Base-by-base conservation (phyloP, 1,139 yeast species). In the Hansenula anomala region DNA sequence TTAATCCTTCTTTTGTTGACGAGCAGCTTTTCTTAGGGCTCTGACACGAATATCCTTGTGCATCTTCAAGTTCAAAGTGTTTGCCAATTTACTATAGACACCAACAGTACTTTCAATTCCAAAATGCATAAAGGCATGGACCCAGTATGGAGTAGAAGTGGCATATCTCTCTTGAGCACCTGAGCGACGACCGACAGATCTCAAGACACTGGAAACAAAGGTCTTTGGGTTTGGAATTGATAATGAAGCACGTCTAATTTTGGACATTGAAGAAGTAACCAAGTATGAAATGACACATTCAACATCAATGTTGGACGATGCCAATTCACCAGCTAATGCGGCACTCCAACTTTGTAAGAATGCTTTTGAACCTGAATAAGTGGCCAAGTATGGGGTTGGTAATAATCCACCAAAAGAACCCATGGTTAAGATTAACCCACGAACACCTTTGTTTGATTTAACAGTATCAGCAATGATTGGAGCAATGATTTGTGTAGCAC, bases 241-340 rank as follows among this genome's bases (percentile, higher is more conserved):
- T 30, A 71, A 60, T 22, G 95, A 82, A 12, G 95, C 58, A 53
- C 83, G 79, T 62, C 82, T 81, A 56, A 92, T 77, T 71, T 92
- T 94, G 39, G 97, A 90, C 97, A 92, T 89, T 46, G 95, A 87
- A 27, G 96, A 85, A 5, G 97, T 84, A 36, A 92, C 97, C 56
- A 92, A 73, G 63, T 92, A 92, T n/a, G 97, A 87, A 38, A 90
- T 64, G 28, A 87, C 80, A 36, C 88, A 66, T 63, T 90, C 92
- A 42, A 88, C 97, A 55, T 92, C 98, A 47, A 92, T 73, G 17
- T 80, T 76, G 38, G 75, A 64, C 1, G 76, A 63, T 35, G 71
- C 66, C 54, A 92, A 71, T 63, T 92, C 99, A 18, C 90, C 87
- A n/a, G 96, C 83, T 49, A 92, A 71, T 1, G 97, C 90, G 42